Conservation (phyloP, 352 stramenopile genomes). For the Phytophthora sojae region DNA sequence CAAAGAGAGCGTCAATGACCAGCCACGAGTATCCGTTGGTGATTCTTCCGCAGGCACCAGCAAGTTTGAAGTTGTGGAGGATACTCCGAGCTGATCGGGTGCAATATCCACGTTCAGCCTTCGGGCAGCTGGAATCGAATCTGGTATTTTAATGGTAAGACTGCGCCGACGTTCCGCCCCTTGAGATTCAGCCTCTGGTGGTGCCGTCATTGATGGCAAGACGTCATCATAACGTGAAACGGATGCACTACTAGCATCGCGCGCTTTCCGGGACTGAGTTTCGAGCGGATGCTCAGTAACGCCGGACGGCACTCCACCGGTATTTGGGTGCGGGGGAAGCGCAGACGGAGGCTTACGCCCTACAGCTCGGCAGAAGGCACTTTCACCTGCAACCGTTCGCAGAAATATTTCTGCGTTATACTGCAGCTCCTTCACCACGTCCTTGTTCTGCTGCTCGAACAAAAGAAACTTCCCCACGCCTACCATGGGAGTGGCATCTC, state of each 20-base stretch:
- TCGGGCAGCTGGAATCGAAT: slow-evolving; percentile 18
- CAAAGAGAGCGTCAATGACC: slow-evolving; percentile 56
- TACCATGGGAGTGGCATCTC: slow-evolving; percentile 71
- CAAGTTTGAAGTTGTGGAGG: slow-evolving; percentile 53
- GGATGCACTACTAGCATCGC: slow-evolving; percentile 9
- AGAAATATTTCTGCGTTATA: slow-evolving; percentile 89
- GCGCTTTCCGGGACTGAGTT: slow-evolving; percentile 16
- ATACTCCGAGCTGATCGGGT: slow-evolving; percentile 51
- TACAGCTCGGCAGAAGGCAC: slow-evolving; percentile 77
- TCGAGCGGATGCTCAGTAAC: slow-evolving; percentile 17
- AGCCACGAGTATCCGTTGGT: slow-evolving; percentile 65
- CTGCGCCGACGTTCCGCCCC: slow-evolving; percentile 25
- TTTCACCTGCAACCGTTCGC: slow-evolving; percentile 70
- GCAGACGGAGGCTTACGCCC: slow-evolving; percentile 68
- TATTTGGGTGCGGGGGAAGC: slow-evolving; percentile 47
- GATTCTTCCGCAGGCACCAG: slow-evolving; percentile 81
- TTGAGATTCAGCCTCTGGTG: slow-evolving; percentile 18
- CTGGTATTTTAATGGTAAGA: slow-evolving; percentile 41
- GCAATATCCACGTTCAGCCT: slow-evolving; percentile 42
- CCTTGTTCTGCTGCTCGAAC: slow-evolving; percentile 91
- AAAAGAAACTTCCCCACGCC: slow-evolving; percentile 87
- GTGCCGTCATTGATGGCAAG: slow-evolving; percentile 26
- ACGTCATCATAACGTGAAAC: slow-evolving; percentile 40
- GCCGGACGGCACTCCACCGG: slow-evolving; percentile 7
- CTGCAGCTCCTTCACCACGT: slow-evolving; percentile 91